phyloP scores from a whole-genome alignment of 371 early-diverging fungal genomes.

The Rhizopus delemar region DNA sequence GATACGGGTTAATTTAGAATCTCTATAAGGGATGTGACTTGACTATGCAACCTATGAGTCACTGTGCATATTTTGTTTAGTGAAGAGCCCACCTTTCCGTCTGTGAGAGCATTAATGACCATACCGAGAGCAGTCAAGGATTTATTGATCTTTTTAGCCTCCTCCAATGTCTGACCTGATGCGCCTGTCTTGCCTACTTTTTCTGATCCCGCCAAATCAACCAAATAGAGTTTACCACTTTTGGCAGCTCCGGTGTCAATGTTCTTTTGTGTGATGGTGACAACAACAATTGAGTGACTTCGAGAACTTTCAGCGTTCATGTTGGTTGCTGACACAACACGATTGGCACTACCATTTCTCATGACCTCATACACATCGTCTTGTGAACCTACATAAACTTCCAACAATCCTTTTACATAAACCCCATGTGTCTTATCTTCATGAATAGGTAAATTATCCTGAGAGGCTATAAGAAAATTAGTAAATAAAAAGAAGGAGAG shows the following conservation, averaged over 20 bases:
- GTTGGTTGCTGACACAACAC: constrained; percentile 92
- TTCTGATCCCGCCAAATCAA: constrained; percentile 99
- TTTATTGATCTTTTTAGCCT: constrained; percentile 99
- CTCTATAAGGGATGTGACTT: constrained; percentile 96
- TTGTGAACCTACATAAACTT: constrained; percentile 88
- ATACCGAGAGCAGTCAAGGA: constrained; percentile 96
- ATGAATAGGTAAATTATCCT: constrained; percentile 91
- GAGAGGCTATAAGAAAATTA: constrained; percentile 52
- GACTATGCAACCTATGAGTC: constrained; percentile 71
- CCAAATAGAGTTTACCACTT: constrained; percentile 89
- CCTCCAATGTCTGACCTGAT: constrained; percentile 96
- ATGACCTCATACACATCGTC: constrained; percentile 94
- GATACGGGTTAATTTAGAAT: constrained; percentile 97
- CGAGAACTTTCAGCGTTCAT: constrained; percentile 98
- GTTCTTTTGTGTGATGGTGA: constrained; percentile 92
- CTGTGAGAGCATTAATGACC: constrained; percentile 97
- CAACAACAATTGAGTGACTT: constrained; percentile 94
- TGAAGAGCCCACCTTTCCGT: constrained; percentile 65
- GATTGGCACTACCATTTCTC: constrained; percentile 83
- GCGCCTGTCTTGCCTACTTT: constrained; percentile 96
- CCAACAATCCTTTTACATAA: constrained; percentile 92
- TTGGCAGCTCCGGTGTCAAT: constrained; percentile 81
- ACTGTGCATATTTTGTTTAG: constrained; percentile 27
- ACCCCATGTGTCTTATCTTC: constrained; percentile 93
- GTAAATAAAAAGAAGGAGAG: too few relatives aligned